phyloP scores from a whole-genome alignment of 495 filamentous ascomycete species.

The Cercophora scortea region DNA sequence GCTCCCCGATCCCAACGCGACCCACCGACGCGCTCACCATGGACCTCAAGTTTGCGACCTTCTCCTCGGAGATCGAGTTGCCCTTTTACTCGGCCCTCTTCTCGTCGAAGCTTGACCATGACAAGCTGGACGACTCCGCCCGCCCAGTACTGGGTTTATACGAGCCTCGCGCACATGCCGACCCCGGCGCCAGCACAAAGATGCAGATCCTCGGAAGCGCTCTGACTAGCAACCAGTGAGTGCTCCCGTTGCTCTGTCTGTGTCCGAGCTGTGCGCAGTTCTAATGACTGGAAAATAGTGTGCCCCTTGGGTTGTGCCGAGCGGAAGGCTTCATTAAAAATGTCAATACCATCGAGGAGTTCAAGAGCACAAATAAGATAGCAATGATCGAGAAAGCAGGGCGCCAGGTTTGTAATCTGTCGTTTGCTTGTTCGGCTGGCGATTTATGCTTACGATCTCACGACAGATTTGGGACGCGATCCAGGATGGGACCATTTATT shows the following conservation, averaged over 20 bases:
- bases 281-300: slow-evolving; percentile 40
- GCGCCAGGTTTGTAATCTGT: slow-evolving; percentile 52
- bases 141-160: slow-evolving; percentile 83
- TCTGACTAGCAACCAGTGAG: slow-evolving; percentile 73
- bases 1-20: neutral
- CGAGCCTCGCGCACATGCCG: slow-evolving; percentile 62
- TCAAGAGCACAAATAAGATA: slow-evolving; percentile 64
- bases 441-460: slow-evolving; percentile 6
- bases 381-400: slow-evolving; percentile 66
- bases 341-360: slow-evolving; percentile 92
- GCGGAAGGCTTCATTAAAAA: slow-evolving; percentile 94
- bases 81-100: slow-evolving; percentile 90
- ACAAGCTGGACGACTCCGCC: slow-evolving; percentile 89
- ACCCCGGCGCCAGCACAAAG: slow-evolving; percentile 62
- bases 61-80: slow-evolving; percentile 87
- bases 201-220: slow-evolving; percentile 88
- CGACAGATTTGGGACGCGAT: slow-evolving; percentile 92
- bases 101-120: slow-evolving; percentile 87
- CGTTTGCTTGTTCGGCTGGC: neutral
- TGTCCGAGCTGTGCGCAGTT: neutral
- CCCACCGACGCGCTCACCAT: slow-evolving; percentile 6
- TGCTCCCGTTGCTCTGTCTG: slow-evolving; percentile 5
- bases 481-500: slow-evolving; percentile 89
- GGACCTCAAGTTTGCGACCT: slow-evolving; percentile 62
- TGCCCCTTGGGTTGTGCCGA: slow-evolving; percentile 62